Evolutionary conservation across 2,329 filamentous ascomycete genomes (phyloP), one percentile per base, ranked within the genome.

Genomic region (Didymella arachidicola): DNA sequence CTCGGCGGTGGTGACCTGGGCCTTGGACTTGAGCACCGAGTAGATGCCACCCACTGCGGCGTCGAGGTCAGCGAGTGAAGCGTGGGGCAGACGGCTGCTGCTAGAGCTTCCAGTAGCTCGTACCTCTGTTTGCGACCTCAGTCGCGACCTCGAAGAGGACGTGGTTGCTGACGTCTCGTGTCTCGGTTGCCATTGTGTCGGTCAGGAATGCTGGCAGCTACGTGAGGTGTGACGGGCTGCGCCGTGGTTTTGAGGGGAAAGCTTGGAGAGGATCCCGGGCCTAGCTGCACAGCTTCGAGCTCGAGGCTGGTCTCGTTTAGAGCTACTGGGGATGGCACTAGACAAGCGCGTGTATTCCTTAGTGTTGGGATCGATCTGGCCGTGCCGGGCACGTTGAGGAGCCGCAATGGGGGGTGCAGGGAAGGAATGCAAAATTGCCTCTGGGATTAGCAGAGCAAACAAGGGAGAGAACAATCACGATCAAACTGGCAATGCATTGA

Each of bases 11-110:
- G 95, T 98, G 62, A 98, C 95, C 49, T 95, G 94, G 36, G 95
- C 94, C 80, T 99, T 99, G 62, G 95, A 99, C 80, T 99, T 99
- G 80, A 99, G 89, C 66, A 99, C 95, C 16, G 94, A 98, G 84
- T 99, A 99, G 81, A 99, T 99, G 72, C 95, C 95, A 74, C 95
- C 95, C 62, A 99, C 95, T 96, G 67, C 38, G 56, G 42, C 7
- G 14, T 43, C 7, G 12, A n/a, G 14, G 59, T 74, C 58, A 72
- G 64, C 36, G 57, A 26, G 29, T 49, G 49, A 38, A 30, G 39
- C 22, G 39, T 52, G 56, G 36, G 60, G 46, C 59, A 60, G 54
- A 32, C 18, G 25, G 32, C 12, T 19, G 4, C n/a, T 39, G 30
- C 29, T 12, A 32, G 5, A 42, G 52, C 43, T 54, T 52, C 32